Percentiles rank a stretch among this genome's conserved stretches.
Conservation (phyloP, 306 rosid species). For the Prunus fruticosa region DNA sequence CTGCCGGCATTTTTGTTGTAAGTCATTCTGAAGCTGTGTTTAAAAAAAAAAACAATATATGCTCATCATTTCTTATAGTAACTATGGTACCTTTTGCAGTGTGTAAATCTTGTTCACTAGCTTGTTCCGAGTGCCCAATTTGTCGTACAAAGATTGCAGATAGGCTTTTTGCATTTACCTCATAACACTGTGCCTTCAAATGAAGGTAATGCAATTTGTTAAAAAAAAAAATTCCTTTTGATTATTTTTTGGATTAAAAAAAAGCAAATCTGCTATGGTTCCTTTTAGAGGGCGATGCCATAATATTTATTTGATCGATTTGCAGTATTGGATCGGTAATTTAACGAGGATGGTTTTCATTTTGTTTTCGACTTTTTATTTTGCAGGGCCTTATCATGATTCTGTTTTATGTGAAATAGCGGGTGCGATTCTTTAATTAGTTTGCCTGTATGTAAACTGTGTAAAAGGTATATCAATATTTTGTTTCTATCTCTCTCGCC, state of each 20-base stretch:
- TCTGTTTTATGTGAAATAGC: conserved; percentile 39
- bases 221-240: too few relatives aligned
- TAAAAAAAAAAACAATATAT: not conserved
- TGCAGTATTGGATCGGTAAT: not conserved
- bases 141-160: conserved; percentile 94
- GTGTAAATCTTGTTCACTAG: conserved; percentile 96
- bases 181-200: conserved; percentile 37
- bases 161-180: conserved; percentile 95
- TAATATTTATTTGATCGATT: not conserved
- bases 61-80: not conserved
- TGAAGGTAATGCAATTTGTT: conserved; percentile 37
- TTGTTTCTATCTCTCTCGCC: conserved; percentile 37
- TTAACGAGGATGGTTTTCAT: not conserved
- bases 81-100: conserved; percentile 36
- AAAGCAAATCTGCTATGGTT: not conserved
- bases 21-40: conserved; percentile 30
- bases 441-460: conserved; percentile 70
- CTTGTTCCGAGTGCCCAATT: conserved; percentile 96
- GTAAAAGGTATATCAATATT: conserved; percentile 58
- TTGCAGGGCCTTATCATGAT: conserved; percentile 49
- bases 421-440: conserved; percentile 83
- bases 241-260: not conserved
- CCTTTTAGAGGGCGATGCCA: not conserved
- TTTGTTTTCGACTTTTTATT: not conserved
- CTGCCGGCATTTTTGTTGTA: conserved; percentile 96